A percentile compares a stretch with the other conserved stretches of the same genome.
phyloP scores from a whole-genome alignment of 305 asterid genomes.

The Fraxinus albicans region DNA sequence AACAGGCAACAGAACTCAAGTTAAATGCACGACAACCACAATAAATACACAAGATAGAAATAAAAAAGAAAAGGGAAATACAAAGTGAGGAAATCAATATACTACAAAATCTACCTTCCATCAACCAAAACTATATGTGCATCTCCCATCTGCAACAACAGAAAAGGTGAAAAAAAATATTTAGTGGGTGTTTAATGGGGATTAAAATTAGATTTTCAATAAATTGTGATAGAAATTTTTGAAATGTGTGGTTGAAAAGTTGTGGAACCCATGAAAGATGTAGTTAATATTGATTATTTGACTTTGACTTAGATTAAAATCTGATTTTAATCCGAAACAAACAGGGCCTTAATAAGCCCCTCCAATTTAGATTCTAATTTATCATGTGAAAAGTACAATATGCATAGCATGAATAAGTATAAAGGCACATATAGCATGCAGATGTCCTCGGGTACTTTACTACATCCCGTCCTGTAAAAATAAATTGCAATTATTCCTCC shows the following conservation, averaged over 20 bases:
- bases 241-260: no score
- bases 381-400: not conserved
- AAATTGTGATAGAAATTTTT: no score
- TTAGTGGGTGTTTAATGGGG: no score
- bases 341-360: not conserved
- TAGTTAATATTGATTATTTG: no score
- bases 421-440: not conserved
- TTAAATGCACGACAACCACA: not conserved
- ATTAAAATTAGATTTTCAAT: no score
- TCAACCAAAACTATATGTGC: not conserved
- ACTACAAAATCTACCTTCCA: not conserved
- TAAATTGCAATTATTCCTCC: conserved; percentile 5
- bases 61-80: not conserved
- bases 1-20: not conserved
- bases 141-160: not conserved
- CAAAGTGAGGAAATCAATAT: not conserved
- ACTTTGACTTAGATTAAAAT: no score
- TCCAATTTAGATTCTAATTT: not conserved
- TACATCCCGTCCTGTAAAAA: not conserved
- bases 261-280: no score
- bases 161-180: not conserved
- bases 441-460: conserved; percentile 9
- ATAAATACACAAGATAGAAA: not conserved
- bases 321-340: no score
- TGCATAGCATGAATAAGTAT: not conserved